Evolutionary conservation across 495 filamentous ascomycete species (phyloP).

Genomic region (Lasiosphaeris hirsuta): DNA sequence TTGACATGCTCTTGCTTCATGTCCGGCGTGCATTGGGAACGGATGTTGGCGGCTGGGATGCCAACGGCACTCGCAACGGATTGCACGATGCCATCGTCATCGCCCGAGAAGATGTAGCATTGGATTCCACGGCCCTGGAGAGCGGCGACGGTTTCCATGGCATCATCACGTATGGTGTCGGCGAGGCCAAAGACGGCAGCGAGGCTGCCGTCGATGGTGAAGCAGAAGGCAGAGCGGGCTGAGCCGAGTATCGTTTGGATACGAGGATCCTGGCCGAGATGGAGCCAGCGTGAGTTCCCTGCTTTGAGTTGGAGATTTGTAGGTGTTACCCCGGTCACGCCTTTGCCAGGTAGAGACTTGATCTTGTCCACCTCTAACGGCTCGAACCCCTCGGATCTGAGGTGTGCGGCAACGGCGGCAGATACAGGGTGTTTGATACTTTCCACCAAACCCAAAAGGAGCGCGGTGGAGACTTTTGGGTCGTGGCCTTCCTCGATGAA

Average conservation of each 20-base stretch:
- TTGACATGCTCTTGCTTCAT: slow-evolving; percentile 65
- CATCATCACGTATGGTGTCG: slow-evolving; percentile 58
- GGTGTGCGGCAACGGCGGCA: slow-evolving; percentile 49
- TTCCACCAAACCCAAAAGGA: slow-evolving; percentile 38
- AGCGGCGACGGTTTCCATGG: slow-evolving; percentile 42
- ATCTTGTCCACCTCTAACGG: slow-evolving; percentile 37
- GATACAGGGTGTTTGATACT: slow-evolving; percentile 70
- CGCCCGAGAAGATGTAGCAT: slow-evolving; percentile 67
- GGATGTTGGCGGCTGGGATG: slow-evolving; percentile 48
- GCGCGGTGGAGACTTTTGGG: slow-evolving; percentile 14
- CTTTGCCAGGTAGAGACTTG: slow-evolving; percentile 48
- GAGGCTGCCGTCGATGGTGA: slow-evolving; percentile 51
- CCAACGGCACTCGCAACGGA: slow-evolving; percentile 50
- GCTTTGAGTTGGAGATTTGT: slow-evolving; percentile 39
- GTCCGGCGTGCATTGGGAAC: slow-evolving; percentile 51
- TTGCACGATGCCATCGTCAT: slow-evolving; percentile 59
- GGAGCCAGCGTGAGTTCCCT: slow-evolving; percentile 65
- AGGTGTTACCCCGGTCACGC: slow-evolving; percentile 32
- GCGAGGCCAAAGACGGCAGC: slow-evolving; percentile 57
- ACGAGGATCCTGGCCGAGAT: slow-evolving; percentile 30
- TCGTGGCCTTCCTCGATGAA: slow-evolving; percentile 22
- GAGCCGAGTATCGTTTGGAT: slow-evolving; percentile 44
- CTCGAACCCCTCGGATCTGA: slow-evolving; percentile 33
- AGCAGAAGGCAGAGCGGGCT: slow-evolving; percentile 60
- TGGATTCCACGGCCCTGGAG: slow-evolving; percentile 56